Conservation (phyloP, 129 eudicot genomes). For the Gnaphalium uliginosum region DNA sequence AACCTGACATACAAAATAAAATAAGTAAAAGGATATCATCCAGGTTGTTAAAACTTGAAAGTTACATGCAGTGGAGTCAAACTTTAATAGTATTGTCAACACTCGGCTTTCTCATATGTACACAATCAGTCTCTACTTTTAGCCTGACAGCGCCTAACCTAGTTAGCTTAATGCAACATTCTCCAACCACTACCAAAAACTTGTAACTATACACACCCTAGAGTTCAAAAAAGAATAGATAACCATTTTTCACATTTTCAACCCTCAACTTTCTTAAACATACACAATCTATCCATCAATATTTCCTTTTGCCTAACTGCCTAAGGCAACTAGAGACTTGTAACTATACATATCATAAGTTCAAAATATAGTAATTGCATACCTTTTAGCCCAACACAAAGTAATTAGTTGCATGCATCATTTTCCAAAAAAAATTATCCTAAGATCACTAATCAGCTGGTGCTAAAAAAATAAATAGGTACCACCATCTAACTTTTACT, state of each 20-base stretch:
- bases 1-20: no score
- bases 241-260: background rate
- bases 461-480: background rate
- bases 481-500: background rate
- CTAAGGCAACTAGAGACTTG: background rate
- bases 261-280: background rate
- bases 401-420: background rate
- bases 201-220: background rate
- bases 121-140: background rate
- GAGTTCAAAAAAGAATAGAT: background rate
- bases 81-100: background rate
- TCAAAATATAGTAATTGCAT: no score
- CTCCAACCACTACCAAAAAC: no score
- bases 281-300: background rate
- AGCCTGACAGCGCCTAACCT: no score
- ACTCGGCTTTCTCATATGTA: background rate
- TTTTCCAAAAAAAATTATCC: background rate
- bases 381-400: background rate
- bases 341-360: no score
- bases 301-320: background rate
- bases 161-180: no score
- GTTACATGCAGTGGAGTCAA: background rate
- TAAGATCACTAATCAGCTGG: background rate
- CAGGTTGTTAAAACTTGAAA: background rate
- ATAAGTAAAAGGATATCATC: no score